Conservation (phyloP, 2,329 filamentous ascomycete genomes). For the Phialophora expanda region DNA sequence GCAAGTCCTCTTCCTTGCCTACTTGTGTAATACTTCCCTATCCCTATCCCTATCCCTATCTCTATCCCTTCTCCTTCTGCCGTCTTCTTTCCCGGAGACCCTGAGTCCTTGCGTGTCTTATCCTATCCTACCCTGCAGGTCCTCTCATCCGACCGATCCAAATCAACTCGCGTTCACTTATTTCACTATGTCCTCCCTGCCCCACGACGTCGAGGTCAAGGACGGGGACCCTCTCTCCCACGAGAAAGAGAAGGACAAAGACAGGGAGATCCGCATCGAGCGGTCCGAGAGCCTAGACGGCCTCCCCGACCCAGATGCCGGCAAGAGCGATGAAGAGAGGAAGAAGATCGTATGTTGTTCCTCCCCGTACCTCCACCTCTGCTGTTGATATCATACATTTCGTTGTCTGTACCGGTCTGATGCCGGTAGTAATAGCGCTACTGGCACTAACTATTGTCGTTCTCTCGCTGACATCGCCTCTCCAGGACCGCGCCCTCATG, state of each 20-base stretch:
- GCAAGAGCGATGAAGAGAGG: slow-evolving; percentile 66
- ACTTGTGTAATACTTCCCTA: too few relatives aligned
- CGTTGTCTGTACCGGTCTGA: slow-evolving; percentile 39
- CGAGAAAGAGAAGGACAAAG: slow-evolving; percentile 25
- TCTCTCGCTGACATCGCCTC: too few relatives aligned
- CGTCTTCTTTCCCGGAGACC: too few relatives aligned
- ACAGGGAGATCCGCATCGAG: slow-evolving; percentile 19
- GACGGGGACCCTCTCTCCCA: background rate
- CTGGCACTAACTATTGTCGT: too few relatives aligned
- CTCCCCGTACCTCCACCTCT: too few relatives aligned
- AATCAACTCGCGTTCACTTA: background rate
- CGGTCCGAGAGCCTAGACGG: slow-evolving; percentile 24
- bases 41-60: too few relatives aligned
- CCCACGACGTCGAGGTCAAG: background rate
- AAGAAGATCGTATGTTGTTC: slow-evolving; percentile 61
- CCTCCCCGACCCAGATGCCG: slow-evolving; percentile 64
- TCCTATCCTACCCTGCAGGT: too few relatives aligned
- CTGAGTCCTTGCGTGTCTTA: too few relatives aligned
- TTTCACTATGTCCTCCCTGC: background rate
- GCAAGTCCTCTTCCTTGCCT: too few relatives aligned
- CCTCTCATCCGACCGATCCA: background rate
- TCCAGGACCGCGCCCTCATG: slow-evolving; percentile 50
- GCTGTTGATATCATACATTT: background rate
- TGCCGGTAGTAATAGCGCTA: too few relatives aligned
- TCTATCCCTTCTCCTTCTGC: too few relatives aligned